Evolutionary conservation across 805 yeast genomes (phyloP).

Genomic region (Candida cerambycidarum): DNA sequence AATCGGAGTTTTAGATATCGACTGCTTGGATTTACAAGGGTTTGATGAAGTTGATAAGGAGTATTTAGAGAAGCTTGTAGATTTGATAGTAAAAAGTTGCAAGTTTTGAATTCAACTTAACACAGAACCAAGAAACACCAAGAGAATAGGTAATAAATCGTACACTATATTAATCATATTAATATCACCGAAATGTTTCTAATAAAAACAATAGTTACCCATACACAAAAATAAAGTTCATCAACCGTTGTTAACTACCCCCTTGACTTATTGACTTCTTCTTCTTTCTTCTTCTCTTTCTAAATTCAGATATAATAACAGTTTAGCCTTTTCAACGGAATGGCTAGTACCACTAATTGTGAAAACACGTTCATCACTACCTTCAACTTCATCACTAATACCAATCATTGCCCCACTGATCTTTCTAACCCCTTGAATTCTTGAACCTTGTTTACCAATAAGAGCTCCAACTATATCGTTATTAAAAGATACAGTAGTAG

Average conservation of each 20-base stretch:
- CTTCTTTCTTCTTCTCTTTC: conserved; percentile 58
- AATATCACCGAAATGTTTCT: conserved; percentile 5
- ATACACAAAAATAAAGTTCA: not conserved
- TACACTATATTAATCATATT: conserved; percentile 2
- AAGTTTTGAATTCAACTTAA: conserved; percentile 11
- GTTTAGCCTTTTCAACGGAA: conserved; percentile 59
- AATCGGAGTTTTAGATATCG: conserved; percentile 84
- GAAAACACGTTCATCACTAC: conserved; percentile 63
- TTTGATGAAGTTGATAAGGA: conserved; percentile 64
- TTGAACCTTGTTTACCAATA: conserved; percentile 80
- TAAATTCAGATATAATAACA: conserved; percentile 55
- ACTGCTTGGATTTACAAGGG: conserved; percentile 63
- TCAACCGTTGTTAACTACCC: conserved; percentile 13
- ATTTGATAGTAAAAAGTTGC: conserved; percentile 51
- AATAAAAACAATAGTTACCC: conserved; percentile 1
- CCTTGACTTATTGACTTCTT: conserved; percentile 7
- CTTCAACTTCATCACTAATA: conserved; percentile 68
- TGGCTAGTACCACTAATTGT: conserved; percentile 62
- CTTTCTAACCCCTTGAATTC: conserved; percentile 83
- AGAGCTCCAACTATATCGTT: conserved; percentile 85
- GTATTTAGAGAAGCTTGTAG: conserved; percentile 60
- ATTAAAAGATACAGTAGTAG: conserved; percentile 60
- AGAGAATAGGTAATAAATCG: no score
- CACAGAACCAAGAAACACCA: no score
- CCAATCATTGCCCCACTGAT: conserved; percentile 76